Conservation (phyloP, 2,329 filamentous ascomycete species). For the Talaromyces sp. region DNA sequence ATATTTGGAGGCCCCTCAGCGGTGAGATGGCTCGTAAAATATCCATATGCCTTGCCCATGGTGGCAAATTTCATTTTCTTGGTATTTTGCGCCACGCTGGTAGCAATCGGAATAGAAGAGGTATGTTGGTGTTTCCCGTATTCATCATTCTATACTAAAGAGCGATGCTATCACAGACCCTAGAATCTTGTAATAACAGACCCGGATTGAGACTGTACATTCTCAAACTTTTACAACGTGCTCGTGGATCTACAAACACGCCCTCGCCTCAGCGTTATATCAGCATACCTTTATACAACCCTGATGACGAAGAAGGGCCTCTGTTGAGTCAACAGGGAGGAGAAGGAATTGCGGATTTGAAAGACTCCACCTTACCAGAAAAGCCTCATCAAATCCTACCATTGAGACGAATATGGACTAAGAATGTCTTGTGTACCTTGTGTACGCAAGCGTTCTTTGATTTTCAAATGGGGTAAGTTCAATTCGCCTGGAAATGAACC, state of each 20-base stretch:
- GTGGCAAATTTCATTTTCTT: not conserved
- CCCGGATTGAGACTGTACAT: not conserved
- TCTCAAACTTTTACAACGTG: not conserved
- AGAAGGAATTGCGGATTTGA: not conserved
- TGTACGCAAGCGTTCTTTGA: not conserved
- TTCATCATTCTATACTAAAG: not conserved
- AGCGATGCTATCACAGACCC: not conserved
- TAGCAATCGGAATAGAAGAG: not conserved
- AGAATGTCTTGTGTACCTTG: not conserved
- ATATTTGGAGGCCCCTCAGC: not conserved
- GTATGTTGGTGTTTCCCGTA: not conserved
- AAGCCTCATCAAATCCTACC: not conserved
- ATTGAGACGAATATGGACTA: not conserved
- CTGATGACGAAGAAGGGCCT: not conserved
- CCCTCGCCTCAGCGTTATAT: not conserved
- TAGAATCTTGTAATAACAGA: not conserved
- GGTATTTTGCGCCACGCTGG: not conserved
- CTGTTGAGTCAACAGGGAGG: not conserved
- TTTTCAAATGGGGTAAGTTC: not conserved
- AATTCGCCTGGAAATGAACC: no score
- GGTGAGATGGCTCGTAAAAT: not conserved
- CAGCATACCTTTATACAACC: not conserved
- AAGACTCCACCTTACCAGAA: not conserved
- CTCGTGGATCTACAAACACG: not conserved
- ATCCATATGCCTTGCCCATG: not conserved